Conservation (phyloP, 78 protist species). For the Trichosphaerium sp. region DNA sequence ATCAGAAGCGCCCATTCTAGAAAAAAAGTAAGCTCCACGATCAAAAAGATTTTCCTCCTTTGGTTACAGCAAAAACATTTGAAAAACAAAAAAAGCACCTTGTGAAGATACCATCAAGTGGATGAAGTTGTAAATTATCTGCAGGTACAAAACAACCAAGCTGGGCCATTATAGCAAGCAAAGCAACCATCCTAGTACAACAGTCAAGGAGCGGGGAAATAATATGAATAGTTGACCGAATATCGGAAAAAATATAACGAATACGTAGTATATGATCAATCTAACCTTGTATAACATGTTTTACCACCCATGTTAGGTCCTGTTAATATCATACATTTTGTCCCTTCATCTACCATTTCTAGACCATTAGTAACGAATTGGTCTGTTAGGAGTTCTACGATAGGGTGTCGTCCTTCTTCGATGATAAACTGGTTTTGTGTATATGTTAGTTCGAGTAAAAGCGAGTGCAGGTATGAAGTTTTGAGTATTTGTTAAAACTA, state of each 20-base stretch:
- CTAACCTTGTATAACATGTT: slow-evolving; percentile 29
- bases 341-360: background rate
- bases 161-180: slow-evolving; percentile 77
- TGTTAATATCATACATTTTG: slow-evolving; percentile 39
- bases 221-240: too few species aligned
- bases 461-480: background rate
- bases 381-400: slow-evolving; percentile 15
- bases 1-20: slow-evolving; percentile 84
- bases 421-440: background rate
- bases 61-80: too few species aligned
- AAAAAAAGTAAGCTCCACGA: background rate
- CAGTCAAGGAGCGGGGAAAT: too few species aligned
- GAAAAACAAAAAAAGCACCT: background rate
- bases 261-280: background rate
- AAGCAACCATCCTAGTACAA: slow-evolving; percentile 6
- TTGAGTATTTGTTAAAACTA: background rate
- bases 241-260: too few species aligned
- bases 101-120: slow-evolving; percentile 69
- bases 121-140: background rate
- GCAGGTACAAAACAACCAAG: slow-evolving; percentile 90
- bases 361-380: slow-evolving; percentile 34
- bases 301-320: slow-evolving; percentile 96
- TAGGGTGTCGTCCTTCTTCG: slow-evolving; percentile 49
- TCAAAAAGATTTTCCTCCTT: background rate
- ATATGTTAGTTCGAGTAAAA: background rate